phyloP scores from a whole-genome alignment of 129 eudicot genomes.

The Helianthus annuus region HanXRQr2.0-SUNRISE NC_035449.2:188004441-188004940 shows the following conservation, averaged over 20 bases:
- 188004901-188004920: constrained; percentile 37
- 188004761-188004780: constrained; percentile 69
- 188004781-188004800: constrained; percentile 55
- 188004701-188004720: constrained; percentile 17
- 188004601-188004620: constrained; percentile 56
- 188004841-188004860: constrained; percentile 40
- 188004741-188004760: constrained; percentile 48
- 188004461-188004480: constrained; percentile 55
- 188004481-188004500: constrained; percentile 70
- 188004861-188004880: constrained; percentile 3
- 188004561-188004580: constrained; percentile 59
- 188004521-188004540: constrained; percentile 51
- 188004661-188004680: constrained; percentile 63
- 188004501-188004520: constrained; percentile 55
- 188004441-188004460: constrained; percentile 41
- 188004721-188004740: constrained; percentile 48
- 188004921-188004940: constrained; percentile 59
- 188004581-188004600: constrained; percentile 65
- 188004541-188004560: constrained; percentile 51
- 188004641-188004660: constrained; percentile 43
- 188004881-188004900: constrained; percentile 35
- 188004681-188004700: constrained; percentile 45
- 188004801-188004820: constrained; percentile 68
- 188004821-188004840: constrained; percentile 73
- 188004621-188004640: constrained; percentile 60